Percentiles rank a stretch among this genome's conserved stretches.
phyloP scores from a whole-genome alignment of 176 grass and related monocot species.

The Rhynchospora breviuscula region DNA sequence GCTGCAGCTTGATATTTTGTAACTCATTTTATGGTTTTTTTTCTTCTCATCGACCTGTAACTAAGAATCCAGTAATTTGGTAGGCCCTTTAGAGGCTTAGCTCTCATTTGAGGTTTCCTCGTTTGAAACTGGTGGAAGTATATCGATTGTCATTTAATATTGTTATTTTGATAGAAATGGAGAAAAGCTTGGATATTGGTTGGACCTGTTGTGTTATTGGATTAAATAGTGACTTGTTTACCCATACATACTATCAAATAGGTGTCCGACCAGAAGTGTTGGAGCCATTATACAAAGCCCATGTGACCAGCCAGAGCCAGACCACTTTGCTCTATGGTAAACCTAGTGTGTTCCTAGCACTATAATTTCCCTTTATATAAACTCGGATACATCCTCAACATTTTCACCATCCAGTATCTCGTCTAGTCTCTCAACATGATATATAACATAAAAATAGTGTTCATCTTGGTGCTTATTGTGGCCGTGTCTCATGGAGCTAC shows the following conservation, averaged over 20 bases:
- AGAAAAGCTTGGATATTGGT: background rate
- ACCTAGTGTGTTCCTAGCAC: background rate
- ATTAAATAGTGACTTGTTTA: background rate
- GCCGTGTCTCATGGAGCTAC: background rate
- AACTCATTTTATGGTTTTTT: background rate
- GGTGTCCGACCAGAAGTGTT: slow-evolving; percentile 1
- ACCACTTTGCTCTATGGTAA: background rate
- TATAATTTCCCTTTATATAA: slow-evolving; percentile 12
- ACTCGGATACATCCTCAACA: background rate
- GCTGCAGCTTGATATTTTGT: background rate
- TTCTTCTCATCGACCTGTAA: background rate
- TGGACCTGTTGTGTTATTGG: background rate
- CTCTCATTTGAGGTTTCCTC: background rate
- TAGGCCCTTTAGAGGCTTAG: background rate
- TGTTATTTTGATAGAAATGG: background rate
- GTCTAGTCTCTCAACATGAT: background rate
- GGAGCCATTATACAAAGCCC: slow-evolving; percentile 2
- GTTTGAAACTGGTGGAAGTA: too few relatives aligned
- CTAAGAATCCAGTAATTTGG: background rate
- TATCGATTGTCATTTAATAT: background rate
- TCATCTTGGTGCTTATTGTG: background rate
- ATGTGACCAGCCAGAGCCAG: background rate
- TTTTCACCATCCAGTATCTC: background rate
- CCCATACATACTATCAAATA: background rate
- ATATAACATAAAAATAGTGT: background rate